Percentiles rank a stretch among this genome's conserved stretches.
Conservation (phyloP, 805 yeast species). For the Ogataea nonfermentans region DNA sequence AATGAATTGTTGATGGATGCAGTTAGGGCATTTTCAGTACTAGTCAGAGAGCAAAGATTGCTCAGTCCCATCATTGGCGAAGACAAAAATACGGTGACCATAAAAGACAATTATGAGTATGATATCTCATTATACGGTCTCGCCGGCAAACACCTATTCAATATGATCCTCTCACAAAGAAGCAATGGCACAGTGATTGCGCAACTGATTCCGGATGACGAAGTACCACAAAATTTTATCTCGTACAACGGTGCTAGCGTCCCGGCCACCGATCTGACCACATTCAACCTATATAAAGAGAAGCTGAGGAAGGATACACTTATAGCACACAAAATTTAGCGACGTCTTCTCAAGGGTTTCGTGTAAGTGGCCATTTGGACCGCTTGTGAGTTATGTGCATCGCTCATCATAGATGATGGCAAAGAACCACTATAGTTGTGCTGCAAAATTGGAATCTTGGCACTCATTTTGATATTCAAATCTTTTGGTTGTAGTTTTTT, state of each 20-base stretch:
- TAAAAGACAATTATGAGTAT: slow-evolving; percentile 11
- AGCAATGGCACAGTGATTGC: slow-evolving; percentile 7
- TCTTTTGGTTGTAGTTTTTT: slow-evolving; percentile 32
- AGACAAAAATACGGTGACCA: neutral
- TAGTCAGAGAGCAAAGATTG: neutral
- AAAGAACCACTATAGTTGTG: slow-evolving; percentile 75
- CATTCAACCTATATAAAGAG: neutral
- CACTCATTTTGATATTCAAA: slow-evolving; percentile 37
- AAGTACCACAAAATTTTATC: slow-evolving; percentile 7
- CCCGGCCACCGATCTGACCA: neutral
- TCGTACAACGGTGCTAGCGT: neutral
- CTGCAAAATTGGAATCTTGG: slow-evolving; percentile 63
- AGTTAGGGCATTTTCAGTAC: slow-evolving; percentile 7
- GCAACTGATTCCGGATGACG: neutral
- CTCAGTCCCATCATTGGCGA: neutral
- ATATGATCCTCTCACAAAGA: slow-evolving; percentile 14
- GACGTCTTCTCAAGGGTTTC: slow-evolving; percentile 21
- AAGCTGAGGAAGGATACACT: neutral
- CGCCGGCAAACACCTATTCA: slow-evolving; percentile 14
- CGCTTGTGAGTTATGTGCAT: slow-evolving; percentile 11
- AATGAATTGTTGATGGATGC: slow-evolving; percentile 8
- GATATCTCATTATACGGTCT: slow-evolving; percentile 15
- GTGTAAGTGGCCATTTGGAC: slow-evolving; percentile 19
- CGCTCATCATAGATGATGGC: slow-evolving; percentile 50
- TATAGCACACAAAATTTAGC: slow-evolving; percentile 9